Conservation (phyloP, 2,329 filamentous ascomycete species). For the Coniochaeta pulveracea region DNA sequence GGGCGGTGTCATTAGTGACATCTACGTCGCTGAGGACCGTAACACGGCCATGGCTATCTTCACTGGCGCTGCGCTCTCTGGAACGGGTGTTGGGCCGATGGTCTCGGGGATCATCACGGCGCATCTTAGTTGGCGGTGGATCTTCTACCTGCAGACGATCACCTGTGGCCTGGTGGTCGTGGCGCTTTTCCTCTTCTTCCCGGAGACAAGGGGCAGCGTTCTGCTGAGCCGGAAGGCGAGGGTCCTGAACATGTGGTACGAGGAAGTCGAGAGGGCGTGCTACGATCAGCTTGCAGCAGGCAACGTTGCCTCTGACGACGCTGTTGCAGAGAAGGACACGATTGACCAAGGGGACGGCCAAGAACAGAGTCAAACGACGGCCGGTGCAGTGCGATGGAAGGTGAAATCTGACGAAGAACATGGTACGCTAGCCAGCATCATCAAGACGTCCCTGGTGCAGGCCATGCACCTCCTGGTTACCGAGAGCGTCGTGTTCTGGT, state of each 20-base stretch:
- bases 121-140: background rate
- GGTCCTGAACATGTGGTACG: background rate
- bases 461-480: conserved; percentile 70
- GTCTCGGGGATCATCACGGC: background rate
- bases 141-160: background rate
- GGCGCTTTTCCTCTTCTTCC: background rate
- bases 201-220: background rate
- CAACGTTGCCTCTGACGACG: background rate
- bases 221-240: background rate
- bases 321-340: too few species aligned
- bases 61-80: background rate
- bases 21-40: background rate
- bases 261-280: background rate
- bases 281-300: background rate
- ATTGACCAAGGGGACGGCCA: too few species aligned
- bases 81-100: background rate
- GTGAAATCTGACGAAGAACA: conserved; percentile 71
- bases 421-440: conserved; percentile 55
- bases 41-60: background rate
- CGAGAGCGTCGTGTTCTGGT: conserved; percentile 73
- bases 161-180: background rate
- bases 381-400: conserved; percentile 53
- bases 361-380: background rate
- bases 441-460: conserved; percentile 61
- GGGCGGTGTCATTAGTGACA: background rate